Base-by-base conservation (phyloP, 352 stramenopile species). In the Blastocystis sp. region DNA sequence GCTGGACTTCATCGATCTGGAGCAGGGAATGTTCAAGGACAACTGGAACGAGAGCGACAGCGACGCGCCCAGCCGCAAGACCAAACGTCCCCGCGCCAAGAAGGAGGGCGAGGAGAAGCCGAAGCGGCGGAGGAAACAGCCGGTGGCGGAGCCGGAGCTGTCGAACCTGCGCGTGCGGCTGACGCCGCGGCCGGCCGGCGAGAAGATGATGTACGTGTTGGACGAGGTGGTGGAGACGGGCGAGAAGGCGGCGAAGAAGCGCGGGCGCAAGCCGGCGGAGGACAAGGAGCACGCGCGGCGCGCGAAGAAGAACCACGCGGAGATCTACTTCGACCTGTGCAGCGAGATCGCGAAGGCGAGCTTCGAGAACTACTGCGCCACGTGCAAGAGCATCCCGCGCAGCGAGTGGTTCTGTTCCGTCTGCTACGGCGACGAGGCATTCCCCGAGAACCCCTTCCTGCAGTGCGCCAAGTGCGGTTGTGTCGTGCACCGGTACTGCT, bases 311-410 rank as follows among this genome's bases (percentile, higher is more conserved):
- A 62, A 38, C 5, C 74, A 70, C 19, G 53, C 43, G n/a, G 74
- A 84, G 40, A 59, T 84, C 17, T 84, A 84, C 61, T 84, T 70
- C 53, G 74, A 84, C 45, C 53, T 84, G n/a, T 69, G 52, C 74
- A 84, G 74, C 61, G 74, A 84, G 74, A 84, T 84, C 40, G 52
- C 43, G 19, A 84, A 84, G 74, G 56, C 48, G 38, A 84, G 48
- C 53, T 84, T 69, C 61, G 56, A 84, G 23, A n/a, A 43, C 38
- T 67, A 41, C 10, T 38, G 56, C 11, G 48, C 65, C 40, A 62
- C 65, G n/a, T 84, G 56, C 21, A 11, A 38, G n/a, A 53, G 17
- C 9, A 41, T 17, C 3, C 28, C 5, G 5, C 23, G 28, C 14
- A 40, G 56, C 17, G 38, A 84, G 23, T 84, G 74, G 74, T 84